A percentile compares a stretch with the other conserved stretches of the same genome.
These are phyloP conservation scores for Colletotrichum abscissum DNA, from an alignment of 2,329 filamentous ascomycete genomes.

Conservation along the genomic window DNA sequence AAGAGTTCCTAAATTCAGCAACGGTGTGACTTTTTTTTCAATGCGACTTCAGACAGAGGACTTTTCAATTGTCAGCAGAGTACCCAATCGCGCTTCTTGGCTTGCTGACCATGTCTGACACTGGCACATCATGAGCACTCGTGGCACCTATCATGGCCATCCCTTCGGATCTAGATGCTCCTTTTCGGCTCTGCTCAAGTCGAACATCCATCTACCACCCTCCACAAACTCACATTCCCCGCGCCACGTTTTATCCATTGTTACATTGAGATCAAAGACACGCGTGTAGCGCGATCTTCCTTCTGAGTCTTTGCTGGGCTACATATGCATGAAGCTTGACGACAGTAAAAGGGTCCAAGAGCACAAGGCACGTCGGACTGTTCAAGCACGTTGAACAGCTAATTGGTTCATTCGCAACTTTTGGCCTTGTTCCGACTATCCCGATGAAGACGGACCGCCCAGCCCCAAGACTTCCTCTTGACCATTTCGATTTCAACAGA, in stretches of 20 bases:
- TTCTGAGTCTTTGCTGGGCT: background rate
- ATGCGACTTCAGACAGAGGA: slow-evolving; percentile 17
- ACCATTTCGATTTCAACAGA: background rate
- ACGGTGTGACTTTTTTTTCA: background rate
- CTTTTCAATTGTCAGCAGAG: slow-evolving; percentile 21
- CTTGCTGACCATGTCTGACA: slow-evolving; percentile 28
- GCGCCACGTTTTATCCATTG: background rate
- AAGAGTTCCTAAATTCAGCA: background rate
- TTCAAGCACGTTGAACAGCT: background rate
- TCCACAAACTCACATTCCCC: background rate
- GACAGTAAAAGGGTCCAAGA: background rate
- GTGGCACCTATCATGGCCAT: slow-evolving; percentile 29
- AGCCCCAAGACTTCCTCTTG: background rate
- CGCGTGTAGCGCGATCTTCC: background rate
- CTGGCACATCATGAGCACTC: slow-evolving; percentile 14
- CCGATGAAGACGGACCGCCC: background rate
- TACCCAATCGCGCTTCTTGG: slow-evolving; percentile 9
- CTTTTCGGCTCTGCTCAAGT: background rate
- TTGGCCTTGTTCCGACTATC: background rate
- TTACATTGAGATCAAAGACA: background rate
- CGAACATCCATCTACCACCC: background rate
- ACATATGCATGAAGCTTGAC: background rate
- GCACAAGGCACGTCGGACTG: background rate
- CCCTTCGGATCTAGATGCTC: background rate
- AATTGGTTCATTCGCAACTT: background rate